Conservation (phyloP, 2,329 filamentous ascomycete species). For the Ophiocordyceps polyrhachis-furcata region DNA sequence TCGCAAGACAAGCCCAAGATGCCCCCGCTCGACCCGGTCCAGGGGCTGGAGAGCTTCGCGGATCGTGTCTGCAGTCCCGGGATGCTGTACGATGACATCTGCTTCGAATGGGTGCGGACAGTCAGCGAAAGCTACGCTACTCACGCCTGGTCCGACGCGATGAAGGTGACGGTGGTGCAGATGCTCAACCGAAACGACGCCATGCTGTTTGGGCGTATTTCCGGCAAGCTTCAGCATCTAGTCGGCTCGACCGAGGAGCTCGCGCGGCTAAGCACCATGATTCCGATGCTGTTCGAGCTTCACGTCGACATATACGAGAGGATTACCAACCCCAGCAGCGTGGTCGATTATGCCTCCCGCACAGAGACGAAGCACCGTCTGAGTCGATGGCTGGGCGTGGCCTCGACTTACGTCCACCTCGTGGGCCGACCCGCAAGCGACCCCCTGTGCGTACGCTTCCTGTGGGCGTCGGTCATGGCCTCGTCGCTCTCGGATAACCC, state of each 20-base stretch:
- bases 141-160: conserved; percentile 37
- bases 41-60: conserved; percentile 33
- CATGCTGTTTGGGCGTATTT: conserved; percentile 27
- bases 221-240: conserved; percentile 20
- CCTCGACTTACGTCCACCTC: conserved; percentile 24
- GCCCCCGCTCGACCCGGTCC: conserved; percentile 30
- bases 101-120: conserved; percentile 36
- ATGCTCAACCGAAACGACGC: conserved; percentile 35
- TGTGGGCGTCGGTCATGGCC: conserved; percentile 37
- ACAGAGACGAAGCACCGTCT: conserved; percentile 30
- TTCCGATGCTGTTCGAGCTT: conserved; percentile 42
- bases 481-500: conserved; percentile 33
- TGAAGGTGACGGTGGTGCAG: conserved; percentile 38
- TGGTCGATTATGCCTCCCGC: conserved; percentile 28
- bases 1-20: conserved; percentile 29
- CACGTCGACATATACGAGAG: conserved; percentile 42
- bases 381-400: conserved; percentile 31
- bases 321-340: conserved; percentile 36
- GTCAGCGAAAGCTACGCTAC: conserved; percentile 31
- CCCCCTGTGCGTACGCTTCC: conserved; percentile 28
- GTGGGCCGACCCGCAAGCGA: conserved; percentile 16
- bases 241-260: conserved; percentile 9
- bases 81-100: conserved; percentile 36
- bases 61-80: conserved; percentile 24
- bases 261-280: conserved; percentile 21